Conservation (phyloP, 2,329 filamentous ascomycete genomes). For the Tolypocladium amazonense region DNA sequence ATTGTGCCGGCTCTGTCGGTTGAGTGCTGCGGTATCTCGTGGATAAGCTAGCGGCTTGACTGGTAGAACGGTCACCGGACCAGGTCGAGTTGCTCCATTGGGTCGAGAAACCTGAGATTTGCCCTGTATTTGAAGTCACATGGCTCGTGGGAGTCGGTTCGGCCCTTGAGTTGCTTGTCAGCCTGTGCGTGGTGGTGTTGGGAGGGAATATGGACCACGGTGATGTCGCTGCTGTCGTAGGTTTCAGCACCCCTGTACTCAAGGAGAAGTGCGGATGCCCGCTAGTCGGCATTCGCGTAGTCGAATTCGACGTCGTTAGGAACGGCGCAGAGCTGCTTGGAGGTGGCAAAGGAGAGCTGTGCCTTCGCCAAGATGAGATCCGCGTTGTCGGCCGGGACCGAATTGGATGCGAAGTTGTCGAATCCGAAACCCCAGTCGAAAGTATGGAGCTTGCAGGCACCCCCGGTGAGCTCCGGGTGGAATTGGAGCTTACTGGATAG, state of each 20-base stretch:
- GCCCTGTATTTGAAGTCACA: neutral
- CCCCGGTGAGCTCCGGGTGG: neutral
- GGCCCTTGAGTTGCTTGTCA: neutral
- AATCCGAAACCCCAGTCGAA: neutral
- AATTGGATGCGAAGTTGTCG: neutral
- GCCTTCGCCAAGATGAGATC: neutral
- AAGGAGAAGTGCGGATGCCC: neutral
- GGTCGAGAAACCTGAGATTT: neutral
- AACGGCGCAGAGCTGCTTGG: neutral
- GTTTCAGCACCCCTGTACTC: neutral
- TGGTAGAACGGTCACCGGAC: neutral
- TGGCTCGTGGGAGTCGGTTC: neutral
- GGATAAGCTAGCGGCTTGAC: neutral
- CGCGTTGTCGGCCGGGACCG: too few relatives aligned
- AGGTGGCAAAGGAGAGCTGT: neutral
- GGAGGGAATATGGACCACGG: neutral
- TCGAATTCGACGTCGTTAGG: neutral
- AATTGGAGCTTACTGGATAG: neutral
- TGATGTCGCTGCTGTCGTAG: neutral
- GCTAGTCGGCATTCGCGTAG: neutral
- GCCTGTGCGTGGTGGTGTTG: neutral
- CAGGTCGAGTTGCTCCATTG: neutral
- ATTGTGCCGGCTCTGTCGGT: neutral
- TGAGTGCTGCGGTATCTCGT: neutral
- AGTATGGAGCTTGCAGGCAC: neutral